Conservation (phyloP, 2,329 filamentous ascomycete genomes). For the Coniochaeta prunicola region DNA sequence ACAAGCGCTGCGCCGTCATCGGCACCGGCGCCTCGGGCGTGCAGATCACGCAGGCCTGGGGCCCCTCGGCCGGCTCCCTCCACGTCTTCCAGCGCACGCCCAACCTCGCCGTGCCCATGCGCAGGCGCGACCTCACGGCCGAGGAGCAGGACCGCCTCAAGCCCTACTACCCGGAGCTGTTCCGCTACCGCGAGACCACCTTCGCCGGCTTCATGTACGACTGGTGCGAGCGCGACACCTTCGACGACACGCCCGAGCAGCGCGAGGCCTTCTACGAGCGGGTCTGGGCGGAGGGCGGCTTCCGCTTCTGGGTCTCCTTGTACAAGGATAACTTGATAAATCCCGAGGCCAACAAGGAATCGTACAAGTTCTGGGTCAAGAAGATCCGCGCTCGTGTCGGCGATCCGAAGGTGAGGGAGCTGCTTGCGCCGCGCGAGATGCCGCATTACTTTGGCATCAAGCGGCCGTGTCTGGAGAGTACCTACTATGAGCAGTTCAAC, state of each 20-base stretch:
- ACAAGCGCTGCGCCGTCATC: slow-evolving; percentile 4
- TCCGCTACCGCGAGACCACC: slow-evolving; percentile 16
- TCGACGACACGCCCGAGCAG: slow-evolving; percentile 22
- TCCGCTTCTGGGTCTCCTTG: slow-evolving; percentile 23
- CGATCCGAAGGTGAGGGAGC: slow-evolving; percentile 25
- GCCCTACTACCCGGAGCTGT: slow-evolving; percentile 22
- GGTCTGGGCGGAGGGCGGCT: slow-evolving; percentile 28
- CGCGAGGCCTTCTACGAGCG: slow-evolving; percentile 20
- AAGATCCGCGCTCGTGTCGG: slow-evolving; percentile 27
- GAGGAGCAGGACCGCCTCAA: slow-evolving; percentile 21
- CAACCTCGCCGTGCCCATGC: slow-evolving; percentile 18
- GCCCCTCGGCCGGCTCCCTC: slow-evolving; percentile 24
- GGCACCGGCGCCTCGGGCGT: slow-evolving; percentile 5
- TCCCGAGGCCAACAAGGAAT: slow-evolving; percentile 18
- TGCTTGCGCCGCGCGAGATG: slow-evolving; percentile 11
- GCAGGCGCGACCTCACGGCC: slow-evolving; percentile 16
- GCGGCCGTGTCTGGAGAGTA: slow-evolving; percentile 35
- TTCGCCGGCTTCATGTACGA: slow-evolving; percentile 21
- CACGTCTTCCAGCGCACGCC: slow-evolving; percentile 20
- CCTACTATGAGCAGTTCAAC: slow-evolving; percentile 42
- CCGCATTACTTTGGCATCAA: slow-evolving; percentile 33
- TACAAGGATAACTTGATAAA: slow-evolving; percentile 21
- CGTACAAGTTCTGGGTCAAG: slow-evolving; percentile 19
- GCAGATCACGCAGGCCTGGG: slow-evolving; percentile 6
- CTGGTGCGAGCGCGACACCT: slow-evolving; percentile 18